Evolutionary conservation across 2,329 filamentous ascomycete species (phyloP).

Genomic region (Aspergillus luchuensis): DNA sequence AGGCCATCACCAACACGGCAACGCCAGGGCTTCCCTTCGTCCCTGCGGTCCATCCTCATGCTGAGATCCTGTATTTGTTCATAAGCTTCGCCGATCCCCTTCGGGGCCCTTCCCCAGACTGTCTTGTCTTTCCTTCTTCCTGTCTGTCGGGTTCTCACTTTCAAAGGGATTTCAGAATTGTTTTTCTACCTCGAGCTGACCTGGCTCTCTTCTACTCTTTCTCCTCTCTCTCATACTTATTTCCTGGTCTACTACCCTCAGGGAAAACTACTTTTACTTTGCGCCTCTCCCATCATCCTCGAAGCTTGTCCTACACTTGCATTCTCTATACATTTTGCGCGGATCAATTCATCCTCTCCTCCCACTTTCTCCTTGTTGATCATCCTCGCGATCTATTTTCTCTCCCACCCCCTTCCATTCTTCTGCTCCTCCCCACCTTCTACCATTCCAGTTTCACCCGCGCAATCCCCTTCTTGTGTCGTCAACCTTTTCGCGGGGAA

Average conservation of each 20-base stretch:
- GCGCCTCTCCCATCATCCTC: constrained; percentile 12
- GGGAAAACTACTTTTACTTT: constrained; percentile 9
- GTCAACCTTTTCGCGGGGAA: constrained; percentile 4
- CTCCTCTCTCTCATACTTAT: not conserved
- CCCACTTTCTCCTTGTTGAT: constrained; percentile 6
- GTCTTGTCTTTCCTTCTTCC: constrained; percentile 28
- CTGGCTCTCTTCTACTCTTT: not conserved
- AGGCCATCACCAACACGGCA: constrained; percentile 28
- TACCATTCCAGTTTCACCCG: not conserved
- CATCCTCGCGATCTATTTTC: constrained; percentile 15
- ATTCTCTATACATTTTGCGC: constrained; percentile 10
- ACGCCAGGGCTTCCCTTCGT: constrained; percentile 32
- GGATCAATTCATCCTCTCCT: constrained; percentile 15
- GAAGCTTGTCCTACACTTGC: constrained; percentile 1
- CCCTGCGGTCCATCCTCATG: constrained; percentile 31
- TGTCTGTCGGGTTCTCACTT: constrained; percentile 19
- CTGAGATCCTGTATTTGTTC: constrained; percentile 41
- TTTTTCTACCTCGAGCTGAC: constrained; percentile 15
- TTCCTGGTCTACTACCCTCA: constrained; percentile 15
- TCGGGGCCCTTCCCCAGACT: constrained; percentile 40
- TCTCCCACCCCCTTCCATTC: not conserved
- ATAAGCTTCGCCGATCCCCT: constrained; percentile 50
- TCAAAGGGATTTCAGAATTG: constrained; percentile 9
- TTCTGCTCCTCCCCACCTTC: constrained; percentile 6
- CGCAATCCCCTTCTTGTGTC: not conserved